Percentiles rank a stretch among this genome's conserved stretches.
Evolutionary conservation across 2,329 filamentous ascomycete species (phyloP).

Genomic region (Aspergillus latus): DNA sequence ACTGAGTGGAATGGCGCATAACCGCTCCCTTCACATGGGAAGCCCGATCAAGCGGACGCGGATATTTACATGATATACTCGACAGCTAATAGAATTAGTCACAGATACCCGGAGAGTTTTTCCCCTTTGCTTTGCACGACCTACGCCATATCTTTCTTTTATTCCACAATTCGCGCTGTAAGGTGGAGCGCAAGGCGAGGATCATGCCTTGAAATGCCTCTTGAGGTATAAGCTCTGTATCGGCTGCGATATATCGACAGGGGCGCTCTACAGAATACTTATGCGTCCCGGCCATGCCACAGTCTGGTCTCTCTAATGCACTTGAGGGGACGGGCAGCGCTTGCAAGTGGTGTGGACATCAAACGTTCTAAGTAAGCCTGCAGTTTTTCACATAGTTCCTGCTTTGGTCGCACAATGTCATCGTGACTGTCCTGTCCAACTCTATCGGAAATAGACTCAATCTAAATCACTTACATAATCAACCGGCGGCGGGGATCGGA

Average conservation of each 20-base stretch:
- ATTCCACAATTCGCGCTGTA: constrained; percentile 45
- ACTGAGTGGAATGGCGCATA: constrained; percentile 43
- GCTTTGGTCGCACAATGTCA: not conserved
- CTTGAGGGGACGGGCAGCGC: constrained; percentile 3
- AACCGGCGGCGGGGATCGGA: not conserved
- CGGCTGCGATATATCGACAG: constrained; percentile 51
- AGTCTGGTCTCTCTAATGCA: constrained; percentile 1
- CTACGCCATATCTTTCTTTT: not conserved
- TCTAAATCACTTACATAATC: not conserved
- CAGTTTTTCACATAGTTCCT: not conserved
- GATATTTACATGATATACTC: constrained; percentile 32
- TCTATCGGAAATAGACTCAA: not conserved
- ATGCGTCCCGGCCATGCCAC: constrained; percentile 11
- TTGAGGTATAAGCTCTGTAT: constrained; percentile 29
- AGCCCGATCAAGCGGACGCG: constrained; percentile 40
- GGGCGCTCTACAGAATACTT: not conserved
- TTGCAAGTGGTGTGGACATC: constrained; percentile 10
- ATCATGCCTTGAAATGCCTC: constrained; percentile 51
- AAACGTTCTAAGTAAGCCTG: not conserved
- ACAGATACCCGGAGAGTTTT: constrained; percentile 29
- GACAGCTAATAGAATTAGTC: constrained; percentile 11
- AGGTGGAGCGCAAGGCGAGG: constrained; percentile 56
- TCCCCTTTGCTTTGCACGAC: constrained; percentile 10
- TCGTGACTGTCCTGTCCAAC: not conserved
- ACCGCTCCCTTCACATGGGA: constrained; percentile 32